Evolutionary conservation across 805 yeast species (phyloP).

Genomic region (Suhomyces sp.): DNA sequence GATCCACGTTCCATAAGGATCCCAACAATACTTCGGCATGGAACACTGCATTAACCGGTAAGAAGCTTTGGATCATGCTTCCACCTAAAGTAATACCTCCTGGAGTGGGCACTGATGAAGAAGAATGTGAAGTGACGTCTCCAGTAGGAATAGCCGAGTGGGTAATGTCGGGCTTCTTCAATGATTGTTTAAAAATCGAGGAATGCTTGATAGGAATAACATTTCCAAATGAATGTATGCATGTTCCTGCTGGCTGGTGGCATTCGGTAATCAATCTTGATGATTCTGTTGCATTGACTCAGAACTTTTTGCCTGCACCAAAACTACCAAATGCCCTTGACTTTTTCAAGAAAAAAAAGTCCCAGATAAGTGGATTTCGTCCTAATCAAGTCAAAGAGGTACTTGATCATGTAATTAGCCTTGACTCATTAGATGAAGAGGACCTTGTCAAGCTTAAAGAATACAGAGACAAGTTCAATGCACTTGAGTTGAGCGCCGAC

Average conservation of each 20-base stretch:
- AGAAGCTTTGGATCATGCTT: conserved; percentile 84
- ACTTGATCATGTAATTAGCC: conserved; percentile 22
- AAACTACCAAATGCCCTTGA: conserved; percentile 59
- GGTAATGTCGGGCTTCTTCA: conserved; percentile 79
- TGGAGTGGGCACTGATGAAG: conserved; percentile 73
- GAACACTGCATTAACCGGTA: conserved; percentile 75
- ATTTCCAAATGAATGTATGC: conserved; percentile 77
- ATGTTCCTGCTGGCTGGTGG: conserved; percentile 98
- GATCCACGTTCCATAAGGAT: conserved; percentile 90
- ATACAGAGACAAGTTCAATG: conserved; percentile 27
- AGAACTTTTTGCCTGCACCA: conserved; percentile 75
- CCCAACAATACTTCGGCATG: conserved; percentile 91
- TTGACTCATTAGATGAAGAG: conserved; percentile 7
- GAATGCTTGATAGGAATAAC: conserved; percentile 69
- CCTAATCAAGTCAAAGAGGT: conserved; percentile 46
- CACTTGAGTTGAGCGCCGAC: conserved; percentile 16
- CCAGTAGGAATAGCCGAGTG: conserved; percentile 94
- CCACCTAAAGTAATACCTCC: conserved; percentile 80
- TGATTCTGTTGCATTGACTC: conserved; percentile 83
- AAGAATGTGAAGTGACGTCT: conserved; percentile 84
- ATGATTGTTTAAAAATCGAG: conserved; percentile 57
- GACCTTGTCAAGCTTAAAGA: conserved; percentile 18
- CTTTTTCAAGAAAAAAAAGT: conserved; percentile 63
- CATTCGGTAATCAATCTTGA: conserved; percentile 85
- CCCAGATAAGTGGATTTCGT: conserved; percentile 80